Evolutionary conservation across 208 protist genomes (phyloP).

Genomic region (Leishmania arabica): DNA sequence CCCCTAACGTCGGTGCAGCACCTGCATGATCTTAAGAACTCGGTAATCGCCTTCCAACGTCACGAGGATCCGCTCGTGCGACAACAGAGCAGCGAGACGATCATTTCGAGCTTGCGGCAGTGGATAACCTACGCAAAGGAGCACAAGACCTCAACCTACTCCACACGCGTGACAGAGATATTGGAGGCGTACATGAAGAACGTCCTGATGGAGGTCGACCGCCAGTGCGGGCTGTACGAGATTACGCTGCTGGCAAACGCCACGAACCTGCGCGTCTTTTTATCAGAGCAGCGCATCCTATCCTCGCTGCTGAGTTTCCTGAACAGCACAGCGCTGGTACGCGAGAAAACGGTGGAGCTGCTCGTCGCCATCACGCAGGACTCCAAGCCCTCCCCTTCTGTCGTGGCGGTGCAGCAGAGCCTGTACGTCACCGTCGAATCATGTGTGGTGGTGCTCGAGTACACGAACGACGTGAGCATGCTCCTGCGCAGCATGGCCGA

Average conservation of each 20-base stretch:
- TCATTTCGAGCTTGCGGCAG: slow-evolving; percentile 62
- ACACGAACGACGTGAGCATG: slow-evolving; percentile 70
- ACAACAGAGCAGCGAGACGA: slow-evolving; percentile 67
- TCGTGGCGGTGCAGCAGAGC: slow-evolving; percentile 66
- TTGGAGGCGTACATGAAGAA: slow-evolving; percentile 87
- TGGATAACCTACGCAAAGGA: slow-evolving; percentile 83
- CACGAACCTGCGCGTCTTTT: slow-evolving; percentile 60
- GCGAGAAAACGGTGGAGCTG: slow-evolving; percentile 83
- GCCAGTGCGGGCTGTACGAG: slow-evolving; percentile 63
- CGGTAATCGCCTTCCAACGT: slow-evolving; percentile 75
- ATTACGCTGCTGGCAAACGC: slow-evolving; percentile 72
- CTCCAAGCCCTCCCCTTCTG: slow-evolving; percentile 49
- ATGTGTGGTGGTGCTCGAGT: slow-evolving; percentile 84
- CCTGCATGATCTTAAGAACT: slow-evolving; percentile 73
- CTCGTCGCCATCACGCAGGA: slow-evolving; percentile 82
- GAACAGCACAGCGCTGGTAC: slow-evolving; percentile 64
- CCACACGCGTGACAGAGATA: slow-evolving; percentile 82
- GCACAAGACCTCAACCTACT: slow-evolving; percentile 84
- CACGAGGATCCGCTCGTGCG: slow-evolving; percentile 76
- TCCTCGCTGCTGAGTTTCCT: slow-evolving; percentile 84
- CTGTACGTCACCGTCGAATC: slow-evolving; percentile 83
- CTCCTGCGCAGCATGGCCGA: slow-evolving; percentile 84
- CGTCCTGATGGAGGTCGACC: slow-evolving; percentile 80
- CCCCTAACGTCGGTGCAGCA: slow-evolving; percentile 78
- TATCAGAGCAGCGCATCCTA: slow-evolving; percentile 78